Percentiles rank a stretch among this genome's conserved stretches.
Evolutionary conservation across 257 asterid genomes (phyloP).

Genomic region (Cinchona pubescens): DNA sequence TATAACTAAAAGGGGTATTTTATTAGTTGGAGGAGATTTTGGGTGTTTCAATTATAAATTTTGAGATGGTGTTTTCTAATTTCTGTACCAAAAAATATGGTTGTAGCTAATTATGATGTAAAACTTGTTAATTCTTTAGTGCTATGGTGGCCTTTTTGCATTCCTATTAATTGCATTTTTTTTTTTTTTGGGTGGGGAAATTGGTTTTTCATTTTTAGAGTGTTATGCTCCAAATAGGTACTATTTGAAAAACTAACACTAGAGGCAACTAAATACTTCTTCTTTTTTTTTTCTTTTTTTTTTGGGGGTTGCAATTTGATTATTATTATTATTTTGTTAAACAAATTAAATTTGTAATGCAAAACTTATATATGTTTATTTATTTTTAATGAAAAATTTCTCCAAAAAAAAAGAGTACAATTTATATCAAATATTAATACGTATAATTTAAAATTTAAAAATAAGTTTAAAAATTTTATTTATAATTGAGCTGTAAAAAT

Average conservation of each 20-base stretch:
- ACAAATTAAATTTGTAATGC: too few species aligned
- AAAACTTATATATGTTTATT: too few species aligned
- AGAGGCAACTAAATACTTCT: constrained; percentile 10
- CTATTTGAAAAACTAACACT: too few species aligned
- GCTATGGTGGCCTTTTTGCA: background rate
- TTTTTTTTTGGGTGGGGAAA: background rate
- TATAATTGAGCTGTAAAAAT: too few species aligned
- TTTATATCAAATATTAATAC: too few species aligned
- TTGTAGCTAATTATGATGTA: background rate
- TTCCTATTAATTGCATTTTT: background rate
- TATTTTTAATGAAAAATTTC: too few species aligned
- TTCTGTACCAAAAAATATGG: constrained; percentile 2
- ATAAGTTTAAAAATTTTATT: too few species aligned
- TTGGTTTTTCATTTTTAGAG: background rate
- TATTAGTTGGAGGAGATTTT: background rate
- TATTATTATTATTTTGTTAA: too few species aligned
- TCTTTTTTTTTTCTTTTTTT: too few species aligned
- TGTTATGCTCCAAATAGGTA: background rate
- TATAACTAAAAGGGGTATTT: constrained; percentile 6
- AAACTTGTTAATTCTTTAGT: background rate
- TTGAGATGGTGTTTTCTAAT: background rate
- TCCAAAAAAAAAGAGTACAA: too few species aligned
- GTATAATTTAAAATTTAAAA: too few species aligned
- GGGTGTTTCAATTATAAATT: background rate
- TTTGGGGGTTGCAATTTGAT: too few species aligned